These are phyloP conservation scores for Circinella umbellata DNA, from an alignment of 371 early-diverging fungal species.

Conservation along the genomic window DNA sequence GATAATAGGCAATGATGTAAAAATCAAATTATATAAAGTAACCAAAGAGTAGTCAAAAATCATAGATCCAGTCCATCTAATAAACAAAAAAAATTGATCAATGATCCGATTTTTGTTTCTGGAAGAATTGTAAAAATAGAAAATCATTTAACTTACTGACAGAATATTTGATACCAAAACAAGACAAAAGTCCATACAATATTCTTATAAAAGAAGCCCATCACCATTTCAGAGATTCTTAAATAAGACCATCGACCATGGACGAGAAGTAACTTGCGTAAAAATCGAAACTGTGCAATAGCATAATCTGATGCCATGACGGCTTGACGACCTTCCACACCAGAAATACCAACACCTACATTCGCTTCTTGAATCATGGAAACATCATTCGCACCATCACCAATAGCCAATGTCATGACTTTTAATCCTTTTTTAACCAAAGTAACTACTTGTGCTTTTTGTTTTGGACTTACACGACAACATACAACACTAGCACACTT, in stretches of 20 bases:
- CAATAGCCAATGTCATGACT: constrained; percentile 83
- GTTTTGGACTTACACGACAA: constrained; percentile 90
- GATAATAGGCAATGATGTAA: constrained; percentile 73
- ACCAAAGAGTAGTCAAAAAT: constrained; percentile 85
- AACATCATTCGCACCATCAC: constrained; percentile 96
- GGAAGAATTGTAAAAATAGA: background rate
- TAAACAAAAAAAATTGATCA: background rate
- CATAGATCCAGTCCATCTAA: constrained; percentile 55
- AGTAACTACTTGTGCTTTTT: constrained; percentile 87
- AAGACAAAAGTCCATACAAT: constrained; percentile 78
- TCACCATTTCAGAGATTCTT: constrained; percentile 77
- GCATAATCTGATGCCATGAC: constrained; percentile 91
- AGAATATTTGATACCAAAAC: constrained; percentile 85
- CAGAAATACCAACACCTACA: constrained; percentile 91
- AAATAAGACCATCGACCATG: constrained; percentile 90
- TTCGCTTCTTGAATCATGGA: constrained; percentile 93
- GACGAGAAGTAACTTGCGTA: constrained; percentile 76
- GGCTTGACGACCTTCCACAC: constrained; percentile 95
- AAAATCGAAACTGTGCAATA: constrained; percentile 84
- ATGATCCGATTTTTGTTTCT: background rate
- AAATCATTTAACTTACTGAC: constrained; percentile 56
- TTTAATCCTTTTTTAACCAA: constrained; percentile 49
- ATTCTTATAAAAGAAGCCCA: constrained; percentile 85
- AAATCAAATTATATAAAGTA: constrained; percentile 79
- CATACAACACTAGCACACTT: constrained; percentile 81